These are phyloP conservation scores for Yamagishiella unicocca DNA, from an alignment of 139 green algal genomes.

Conservation along the genomic window DNA sequence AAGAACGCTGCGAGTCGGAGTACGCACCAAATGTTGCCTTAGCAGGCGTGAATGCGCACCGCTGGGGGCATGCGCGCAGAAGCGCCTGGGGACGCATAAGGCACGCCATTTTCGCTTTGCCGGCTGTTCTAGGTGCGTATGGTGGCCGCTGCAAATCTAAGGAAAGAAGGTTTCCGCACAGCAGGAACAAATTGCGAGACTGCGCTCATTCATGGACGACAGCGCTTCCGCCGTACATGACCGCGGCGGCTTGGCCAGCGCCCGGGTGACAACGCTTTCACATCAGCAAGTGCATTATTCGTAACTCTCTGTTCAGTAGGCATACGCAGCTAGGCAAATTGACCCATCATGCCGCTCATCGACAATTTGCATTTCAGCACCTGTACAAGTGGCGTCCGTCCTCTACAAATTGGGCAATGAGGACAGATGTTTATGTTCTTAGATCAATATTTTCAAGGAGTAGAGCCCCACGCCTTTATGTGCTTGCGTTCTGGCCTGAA, in stretches of 20 bases:
- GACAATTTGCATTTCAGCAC: too few species aligned
- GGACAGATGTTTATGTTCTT: too few species aligned
- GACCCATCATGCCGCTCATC: too few species aligned
- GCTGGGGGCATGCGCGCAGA: slow-evolving; percentile 29
- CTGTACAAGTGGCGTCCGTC: too few species aligned
- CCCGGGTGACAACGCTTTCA: too few species aligned
- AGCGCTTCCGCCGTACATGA: neutral
- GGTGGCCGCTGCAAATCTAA: neutral
- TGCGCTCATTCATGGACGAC: neutral
- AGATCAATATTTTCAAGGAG: too few species aligned
- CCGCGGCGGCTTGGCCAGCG: neutral
- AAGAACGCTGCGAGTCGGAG: neutral
- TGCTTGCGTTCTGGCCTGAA: too few species aligned
- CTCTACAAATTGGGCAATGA: too few species aligned
- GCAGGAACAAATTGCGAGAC: neutral
- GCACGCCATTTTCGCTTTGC: slow-evolving; percentile 24
- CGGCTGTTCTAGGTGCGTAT: neutral
- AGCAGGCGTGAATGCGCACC: neutral
- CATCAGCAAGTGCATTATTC: too few species aligned
- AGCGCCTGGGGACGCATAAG: slow-evolving; percentile 30
- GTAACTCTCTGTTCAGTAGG: too few species aligned
- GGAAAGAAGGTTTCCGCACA: neutral
- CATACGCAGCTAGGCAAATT: too few species aligned
- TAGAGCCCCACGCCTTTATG: too few species aligned
- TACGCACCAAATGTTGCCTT: slow-evolving; percentile 35